Conservation (phyloP, 371 early-diverging fungal genomes). For the Haplosporangium sp. region DNA sequence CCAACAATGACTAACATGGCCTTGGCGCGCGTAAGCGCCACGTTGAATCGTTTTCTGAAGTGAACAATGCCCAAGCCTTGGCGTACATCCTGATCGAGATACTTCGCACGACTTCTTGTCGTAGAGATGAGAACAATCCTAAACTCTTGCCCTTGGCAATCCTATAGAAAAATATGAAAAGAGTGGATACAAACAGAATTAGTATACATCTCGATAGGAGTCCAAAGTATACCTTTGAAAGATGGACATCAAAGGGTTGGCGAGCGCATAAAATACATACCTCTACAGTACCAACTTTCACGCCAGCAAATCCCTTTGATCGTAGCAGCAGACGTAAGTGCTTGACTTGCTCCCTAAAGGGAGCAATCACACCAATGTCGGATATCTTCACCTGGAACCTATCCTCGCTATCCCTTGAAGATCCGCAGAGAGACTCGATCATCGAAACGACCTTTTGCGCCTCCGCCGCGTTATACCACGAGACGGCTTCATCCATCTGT, state of each 20-base stretch:
- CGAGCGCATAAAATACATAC: conserved; percentile 12
- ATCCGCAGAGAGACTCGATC: conserved; percentile 24
- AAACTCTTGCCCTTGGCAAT: conserved; percentile 64
- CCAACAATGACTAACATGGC: conserved; percentile 57
- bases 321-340: conserved; percentile 51
- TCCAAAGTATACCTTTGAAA: background rate
- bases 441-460: conserved; percentile 40
- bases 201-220: background rate
- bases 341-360: conserved; percentile 61
- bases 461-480: conserved; percentile 59
- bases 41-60: conserved; percentile 62
- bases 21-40: conserved; percentile 63
- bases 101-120: conserved; percentile 55
- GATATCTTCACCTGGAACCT: conserved; percentile 30
- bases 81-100: conserved; percentile 56
- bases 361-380: conserved; percentile 61
- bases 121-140: conserved; percentile 59
- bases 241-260: background rate
- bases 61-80: conserved; percentile 58
- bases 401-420: conserved; percentile 7
- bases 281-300: conserved; percentile 56
- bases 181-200: background rate
- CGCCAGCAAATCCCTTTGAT: conserved; percentile 39
- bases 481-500: conserved; percentile 48
- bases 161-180: conserved; percentile 23